Evolutionary conservation across 2,329 filamentous ascomycete genomes (phyloP).

Genomic region (Myriangium duriaei): DNA sequence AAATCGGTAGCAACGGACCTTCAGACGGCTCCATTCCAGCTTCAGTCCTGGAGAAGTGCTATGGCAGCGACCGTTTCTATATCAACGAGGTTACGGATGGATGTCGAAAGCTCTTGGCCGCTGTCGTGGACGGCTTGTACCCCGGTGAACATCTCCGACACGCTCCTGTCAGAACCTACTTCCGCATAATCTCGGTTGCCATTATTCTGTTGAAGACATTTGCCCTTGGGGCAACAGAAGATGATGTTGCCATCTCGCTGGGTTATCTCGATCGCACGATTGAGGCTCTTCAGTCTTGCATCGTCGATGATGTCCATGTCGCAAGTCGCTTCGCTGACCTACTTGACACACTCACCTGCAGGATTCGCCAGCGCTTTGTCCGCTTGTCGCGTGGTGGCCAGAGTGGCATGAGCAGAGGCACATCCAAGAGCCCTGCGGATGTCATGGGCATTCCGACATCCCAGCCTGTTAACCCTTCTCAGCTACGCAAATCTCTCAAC

Average conservation of each 20-base stretch:
- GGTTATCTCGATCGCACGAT: conserved; percentile 64
- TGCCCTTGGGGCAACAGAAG: conserved; percentile 64
- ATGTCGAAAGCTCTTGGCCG: conserved; percentile 61
- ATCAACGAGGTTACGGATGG: conserved; percentile 63
- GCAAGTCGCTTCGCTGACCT: conserved; percentile 75
- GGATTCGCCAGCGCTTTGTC: conserved; percentile 59
- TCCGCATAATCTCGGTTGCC: conserved; percentile 72
- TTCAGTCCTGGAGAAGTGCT: conserved; percentile 35
- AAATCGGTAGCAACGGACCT: conserved; percentile 18
- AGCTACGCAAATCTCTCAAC: conserved; percentile 10
- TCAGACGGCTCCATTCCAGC: conserved; percentile 33
- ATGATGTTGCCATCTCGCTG: conserved; percentile 64
- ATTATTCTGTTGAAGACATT: conserved; percentile 81
- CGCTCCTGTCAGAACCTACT: conserved; percentile 72
- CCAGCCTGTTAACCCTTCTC: conserved; percentile 4
- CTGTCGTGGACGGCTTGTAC: conserved; percentile 63
- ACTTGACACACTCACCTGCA: conserved; percentile 63
- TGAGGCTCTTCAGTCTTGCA: conserved; percentile 59
- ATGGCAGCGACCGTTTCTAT: conserved; percentile 48
- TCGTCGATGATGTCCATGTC: conserved; percentile 75
- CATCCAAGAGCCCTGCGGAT: conserved; percentile 7
- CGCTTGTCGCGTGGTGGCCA: conserved; percentile 36
- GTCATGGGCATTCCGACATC: conserved; percentile 5
- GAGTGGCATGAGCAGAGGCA: conserved; percentile 31
- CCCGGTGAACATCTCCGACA: conserved; percentile 68